Base-by-base conservation (phyloP, 768 basidiomycete species). In the Lactifluus echinatus region DNA sequence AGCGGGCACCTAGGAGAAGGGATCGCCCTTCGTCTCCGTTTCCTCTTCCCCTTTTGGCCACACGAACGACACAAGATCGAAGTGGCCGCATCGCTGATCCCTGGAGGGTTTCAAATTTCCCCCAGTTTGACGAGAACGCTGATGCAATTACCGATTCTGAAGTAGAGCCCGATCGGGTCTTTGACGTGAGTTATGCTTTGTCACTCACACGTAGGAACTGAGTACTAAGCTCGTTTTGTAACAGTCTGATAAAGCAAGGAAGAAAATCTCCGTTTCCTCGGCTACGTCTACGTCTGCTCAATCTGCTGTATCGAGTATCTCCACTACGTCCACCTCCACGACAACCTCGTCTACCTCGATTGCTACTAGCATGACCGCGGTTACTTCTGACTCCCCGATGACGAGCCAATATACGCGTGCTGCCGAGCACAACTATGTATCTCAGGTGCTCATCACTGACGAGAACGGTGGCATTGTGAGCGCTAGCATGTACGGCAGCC, bases 81-180 rank as follows among this genome's bases (percentile, higher is more conserved):
- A 44, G 40, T 12, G 47, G 46, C 12, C 12, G 31, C 26, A 29
- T 56, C 47, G 19, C 37, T 11, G 31, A 48, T 44, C 46, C 54
- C 8, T 54, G 46, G 29, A 23, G 34, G 14, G 31, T 49, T 19
- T 31, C 37, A 21, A 23, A 19, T 28, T 44, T 19, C 19, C 28
- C n/a, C 21, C 17, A 28, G 17, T 33, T 44, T n/a, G 53, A 51
- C 23, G 28, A 33, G 33, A 52, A 33, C 19, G 51, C 39, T 15
- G 61, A 63, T n/a, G 50, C 31, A 6, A 42, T 61, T 36, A 24
- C 61, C 4, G 59, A 63, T 45, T 63, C 61, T 7, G 59, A 63
- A 43, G 59, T 53, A 23, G 59, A 63, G 37, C 61, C 61, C 8
- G 61, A 63, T 49, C 55, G 45, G 31, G 45, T 31, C n/a, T 55